Evolutionary conservation across 768 basidiomycete genomes (phyloP).

Genomic region (Udeniomyces megalosporus): DNA sequence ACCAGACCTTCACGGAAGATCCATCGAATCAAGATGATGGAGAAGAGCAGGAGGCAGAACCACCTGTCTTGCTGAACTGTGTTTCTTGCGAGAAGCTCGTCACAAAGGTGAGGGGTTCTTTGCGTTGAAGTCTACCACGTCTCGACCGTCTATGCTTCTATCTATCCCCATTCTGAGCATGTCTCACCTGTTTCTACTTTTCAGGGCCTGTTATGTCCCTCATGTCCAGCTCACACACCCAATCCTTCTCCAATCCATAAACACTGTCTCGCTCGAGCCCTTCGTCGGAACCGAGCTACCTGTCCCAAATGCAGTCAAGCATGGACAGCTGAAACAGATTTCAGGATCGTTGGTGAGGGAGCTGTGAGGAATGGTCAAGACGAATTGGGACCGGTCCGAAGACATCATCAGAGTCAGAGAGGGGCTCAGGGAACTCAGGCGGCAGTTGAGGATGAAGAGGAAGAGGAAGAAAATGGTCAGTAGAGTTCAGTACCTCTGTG

Average conservation of each 20-base stretch:
- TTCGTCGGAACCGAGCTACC: not conserved
- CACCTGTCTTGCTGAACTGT: not conserved
- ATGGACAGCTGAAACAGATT: not conserved
- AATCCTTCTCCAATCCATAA: not conserved
- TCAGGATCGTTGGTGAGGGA: not conserved
- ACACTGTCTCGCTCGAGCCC: not conserved
- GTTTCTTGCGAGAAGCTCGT: not conserved
- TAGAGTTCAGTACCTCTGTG: too few relatives aligned
- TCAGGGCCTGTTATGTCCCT: not conserved
- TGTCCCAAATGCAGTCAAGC: not conserved
- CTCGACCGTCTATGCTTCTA: not conserved
- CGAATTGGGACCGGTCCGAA: too few relatives aligned
- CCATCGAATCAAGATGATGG: constrained; percentile 20
- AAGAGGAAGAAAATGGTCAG: too few relatives aligned
- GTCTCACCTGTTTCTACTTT: not conserved
- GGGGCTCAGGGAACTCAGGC: too few relatives aligned
- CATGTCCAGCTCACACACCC: not conserved
- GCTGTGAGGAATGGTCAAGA: not conserved
- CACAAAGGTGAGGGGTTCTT: not conserved
- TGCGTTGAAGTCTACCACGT: not conserved
- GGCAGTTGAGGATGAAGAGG: too few relatives aligned
- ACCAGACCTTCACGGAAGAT: constrained; percentile 54
- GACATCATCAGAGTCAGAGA: too few relatives aligned
- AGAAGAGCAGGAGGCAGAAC: not conserved
- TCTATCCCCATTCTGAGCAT: too few relatives aligned